Conservation (phyloP, 2,329 filamentous ascomycete species). For the Penicillium sp. region DNA sequence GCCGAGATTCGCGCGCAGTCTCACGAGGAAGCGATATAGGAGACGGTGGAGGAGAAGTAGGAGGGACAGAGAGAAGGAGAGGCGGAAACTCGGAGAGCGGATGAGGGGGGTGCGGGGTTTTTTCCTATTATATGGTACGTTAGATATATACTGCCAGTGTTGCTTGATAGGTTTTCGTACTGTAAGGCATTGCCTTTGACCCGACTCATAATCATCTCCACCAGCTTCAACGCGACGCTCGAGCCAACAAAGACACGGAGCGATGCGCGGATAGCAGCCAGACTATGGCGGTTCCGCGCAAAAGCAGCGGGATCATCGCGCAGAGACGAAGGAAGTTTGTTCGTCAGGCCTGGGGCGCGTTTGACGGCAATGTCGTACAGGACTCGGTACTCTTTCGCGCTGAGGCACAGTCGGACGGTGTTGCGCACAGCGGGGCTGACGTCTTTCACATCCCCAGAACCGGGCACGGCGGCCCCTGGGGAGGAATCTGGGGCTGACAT, state of each 20-base stretch:
- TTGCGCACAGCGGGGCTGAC: slow-evolving; percentile 77
- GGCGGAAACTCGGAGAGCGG: slow-evolving; percentile 67
- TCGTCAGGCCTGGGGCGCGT: slow-evolving; percentile 62
- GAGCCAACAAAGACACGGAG: slow-evolving; percentile 69
- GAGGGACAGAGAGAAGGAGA: slow-evolving; percentile 79
- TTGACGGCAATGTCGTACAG: slow-evolving; percentile 83
- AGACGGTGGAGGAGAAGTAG: slow-evolving; percentile 87
- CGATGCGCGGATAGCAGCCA: slow-evolving; percentile 68
- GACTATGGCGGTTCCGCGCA: slow-evolving; percentile 65
- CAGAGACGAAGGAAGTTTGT: slow-evolving; percentile 51
- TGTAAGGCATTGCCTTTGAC: slow-evolving; percentile 22
- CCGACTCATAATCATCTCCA: slow-evolving; percentile 50
- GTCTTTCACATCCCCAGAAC: slow-evolving; percentile 6
- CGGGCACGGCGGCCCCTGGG: slow-evolving; percentile 7
- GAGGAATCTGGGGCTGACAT: slow-evolving; percentile 27
- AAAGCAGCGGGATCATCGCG: slow-evolving; percentile 54
- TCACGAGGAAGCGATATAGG: slow-evolving; percentile 83
- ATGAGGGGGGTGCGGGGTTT: slow-evolving; percentile 43
- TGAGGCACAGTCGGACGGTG: slow-evolving; percentile 78
- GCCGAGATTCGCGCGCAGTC: slow-evolving; percentile 75
- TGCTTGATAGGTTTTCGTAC: slow-evolving; percentile 15
- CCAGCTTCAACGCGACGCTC: slow-evolving; percentile 63
- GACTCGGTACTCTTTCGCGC: slow-evolving; percentile 80
- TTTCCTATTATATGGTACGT: slow-evolving; percentile 23
- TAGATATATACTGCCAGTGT: neutral